A percentile compares a stretch with the other conserved stretches of the same genome.
Evolutionary conservation across 805 yeast genomes (phyloP).

Genomic region (Candida quercuum): DNA sequence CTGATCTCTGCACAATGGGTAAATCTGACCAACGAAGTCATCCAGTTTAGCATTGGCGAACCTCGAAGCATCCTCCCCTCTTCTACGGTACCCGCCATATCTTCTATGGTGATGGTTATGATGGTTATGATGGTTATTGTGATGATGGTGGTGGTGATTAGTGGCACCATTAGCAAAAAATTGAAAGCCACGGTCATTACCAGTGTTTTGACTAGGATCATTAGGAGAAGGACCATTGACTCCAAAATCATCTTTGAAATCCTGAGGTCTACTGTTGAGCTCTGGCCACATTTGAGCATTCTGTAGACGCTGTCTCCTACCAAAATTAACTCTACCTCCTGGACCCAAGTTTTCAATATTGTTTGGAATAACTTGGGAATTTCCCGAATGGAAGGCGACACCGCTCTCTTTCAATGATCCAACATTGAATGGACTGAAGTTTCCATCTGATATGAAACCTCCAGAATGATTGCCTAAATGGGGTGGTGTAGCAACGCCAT

Average conservation of each 20-base stretch:
- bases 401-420: constrained; percentile 6
- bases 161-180: constrained; percentile 8
- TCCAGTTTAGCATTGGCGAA: constrained; percentile 62
- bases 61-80: constrained; percentile 61
- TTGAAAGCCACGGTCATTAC: constrained; percentile 15
- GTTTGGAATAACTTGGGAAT: constrained; percentile 8
- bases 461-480: constrained; percentile 6
- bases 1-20: constrained; percentile 85
- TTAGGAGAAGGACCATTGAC: constrained; percentile 7
- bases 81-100: constrained; percentile 18
- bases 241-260: constrained; percentile 10
- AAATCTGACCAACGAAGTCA: constrained; percentile 70
- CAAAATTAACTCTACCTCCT: constrained; percentile 3
- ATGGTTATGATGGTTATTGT: constrained; percentile 2
- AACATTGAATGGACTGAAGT: constrained; percentile 3
- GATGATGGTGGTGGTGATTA: constrained; percentile 6
- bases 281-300: constrained; percentile 22
- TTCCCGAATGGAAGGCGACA: neutral
- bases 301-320: constrained; percentile 13
- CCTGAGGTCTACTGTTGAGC: constrained; percentile 16
- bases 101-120: constrained; percentile 14
- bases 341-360: constrained; percentile 12
- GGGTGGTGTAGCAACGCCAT: constrained; percentile 16
- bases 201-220: constrained; percentile 9
- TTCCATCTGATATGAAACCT: neutral